Evolutionary conservation across 805 yeast genomes (phyloP).

Genomic region (Wickerhamiella musiphila): DNA sequence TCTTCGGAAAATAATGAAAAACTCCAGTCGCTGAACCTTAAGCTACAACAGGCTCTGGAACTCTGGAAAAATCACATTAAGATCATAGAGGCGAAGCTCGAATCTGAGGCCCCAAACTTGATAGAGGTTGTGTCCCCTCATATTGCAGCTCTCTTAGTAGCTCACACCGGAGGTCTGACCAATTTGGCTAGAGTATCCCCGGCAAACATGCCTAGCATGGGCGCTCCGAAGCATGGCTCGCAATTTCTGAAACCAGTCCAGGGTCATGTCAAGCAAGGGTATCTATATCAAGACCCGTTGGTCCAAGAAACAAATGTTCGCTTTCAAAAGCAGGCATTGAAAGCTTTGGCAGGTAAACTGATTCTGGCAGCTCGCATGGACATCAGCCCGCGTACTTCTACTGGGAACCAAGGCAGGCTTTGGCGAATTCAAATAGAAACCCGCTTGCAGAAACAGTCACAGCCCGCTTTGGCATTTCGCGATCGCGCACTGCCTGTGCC

Average conservation of each 20-base stretch:
- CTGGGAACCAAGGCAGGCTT: slow-evolving; percentile 38
- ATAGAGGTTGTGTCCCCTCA: slow-evolving; percentile 53
- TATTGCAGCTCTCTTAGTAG: slow-evolving; percentile 55
- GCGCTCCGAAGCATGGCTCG: slow-evolving; percentile 23
- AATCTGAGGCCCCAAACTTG: slow-evolving; percentile 61
- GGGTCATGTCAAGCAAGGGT: slow-evolving; percentile 5
- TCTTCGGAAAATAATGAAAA: too few species aligned
- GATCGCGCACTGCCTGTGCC: slow-evolving; percentile 61
- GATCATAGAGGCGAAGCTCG: too few species aligned
- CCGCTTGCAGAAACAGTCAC: slow-evolving; percentile 46
- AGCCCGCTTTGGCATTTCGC: slow-evolving; percentile 53
- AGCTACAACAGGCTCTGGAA: background rate
- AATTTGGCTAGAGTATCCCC: slow-evolving; percentile 57
- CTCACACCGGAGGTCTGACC: slow-evolving; percentile 49
- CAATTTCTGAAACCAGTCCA: slow-evolving; percentile 17
- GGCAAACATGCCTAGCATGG: slow-evolving; percentile 69
- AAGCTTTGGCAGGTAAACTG: slow-evolving; percentile 65
- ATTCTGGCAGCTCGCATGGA: slow-evolving; percentile 76
- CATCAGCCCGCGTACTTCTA: slow-evolving; percentile 26
- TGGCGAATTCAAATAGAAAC: slow-evolving; percentile 43
- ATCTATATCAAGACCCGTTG: slow-evolving; percentile 5
- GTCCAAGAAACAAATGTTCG: slow-evolving; percentile 5
- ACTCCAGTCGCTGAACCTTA: background rate
- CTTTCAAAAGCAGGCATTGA: slow-evolving; percentile 44
- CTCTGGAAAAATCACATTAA: too few species aligned